Evolutionary conservation across 345 rosid species (phyloP).

Genomic region (Aethionema arabicum): DNA sequence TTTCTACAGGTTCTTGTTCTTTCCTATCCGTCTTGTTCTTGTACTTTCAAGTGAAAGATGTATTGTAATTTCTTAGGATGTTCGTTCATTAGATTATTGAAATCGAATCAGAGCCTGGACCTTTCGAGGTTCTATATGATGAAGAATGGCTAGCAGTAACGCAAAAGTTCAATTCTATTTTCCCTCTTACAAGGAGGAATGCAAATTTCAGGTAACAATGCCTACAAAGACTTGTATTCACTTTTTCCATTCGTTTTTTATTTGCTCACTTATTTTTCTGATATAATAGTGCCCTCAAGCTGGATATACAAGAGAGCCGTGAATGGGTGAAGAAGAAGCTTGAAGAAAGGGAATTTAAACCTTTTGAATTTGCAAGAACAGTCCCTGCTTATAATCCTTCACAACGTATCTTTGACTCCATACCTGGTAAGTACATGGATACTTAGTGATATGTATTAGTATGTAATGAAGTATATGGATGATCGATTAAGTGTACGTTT

Average conservation of each 20-base stretch:
- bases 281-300: conserved; percentile 42
- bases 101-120: conserved; percentile 78
- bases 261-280: conserved; percentile 2
- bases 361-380: conserved; percentile 69
- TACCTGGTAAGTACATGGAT: conserved; percentile 28
- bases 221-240: background rate
- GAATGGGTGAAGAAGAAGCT: conserved; percentile 67
- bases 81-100: conserved; percentile 61
- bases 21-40: conserved; percentile 20
- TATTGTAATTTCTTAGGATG: conserved; percentile 27
- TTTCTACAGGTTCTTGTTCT: conserved; percentile 61
- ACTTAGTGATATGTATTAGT: background rate
- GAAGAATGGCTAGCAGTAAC: conserved; percentile 91
- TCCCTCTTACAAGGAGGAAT: conserved; percentile 56
- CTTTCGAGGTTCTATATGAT: conserved; percentile 69
- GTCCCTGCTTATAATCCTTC: conserved; percentile 59
- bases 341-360: conserved; percentile 60
- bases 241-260: background rate
- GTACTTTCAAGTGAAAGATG: conserved; percentile 19
- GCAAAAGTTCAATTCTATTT: conserved; percentile 54
- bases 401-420: conserved; percentile 35
- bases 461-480: background rate
- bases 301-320: conserved; percentile 59
- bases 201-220: conserved; percentile 59
- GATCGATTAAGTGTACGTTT: background rate